Evolutionary conservation across 371 early-diverging fungal species (phyloP).

Genomic region (Apophysomyces trapeziformis): DNA sequence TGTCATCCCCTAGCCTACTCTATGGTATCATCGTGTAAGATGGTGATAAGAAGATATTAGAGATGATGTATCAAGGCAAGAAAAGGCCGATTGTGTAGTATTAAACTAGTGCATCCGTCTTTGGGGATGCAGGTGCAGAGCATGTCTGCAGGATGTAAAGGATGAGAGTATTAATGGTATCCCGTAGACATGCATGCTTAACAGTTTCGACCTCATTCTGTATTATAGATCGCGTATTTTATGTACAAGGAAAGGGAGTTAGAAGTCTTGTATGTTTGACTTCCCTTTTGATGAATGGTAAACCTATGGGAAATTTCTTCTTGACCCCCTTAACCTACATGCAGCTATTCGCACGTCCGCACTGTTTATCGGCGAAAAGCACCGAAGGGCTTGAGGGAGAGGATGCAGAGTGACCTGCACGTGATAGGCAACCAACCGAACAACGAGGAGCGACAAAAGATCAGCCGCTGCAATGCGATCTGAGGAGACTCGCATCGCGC

Average conservation of each 20-base stretch:
- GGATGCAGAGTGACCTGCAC: slow-evolving; percentile 8
- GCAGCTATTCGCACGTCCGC: slow-evolving; percentile 8
- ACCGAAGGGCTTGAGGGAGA: slow-evolving; percentile 8
- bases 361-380: slow-evolving; percentile 2
- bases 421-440: slow-evolving; percentile 3
- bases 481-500: slow-evolving; percentile 1
- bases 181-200: no score
- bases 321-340: slow-evolving; percentile 1
- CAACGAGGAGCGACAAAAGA: neutral
- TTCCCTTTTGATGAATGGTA: neutral
- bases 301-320: neutral
- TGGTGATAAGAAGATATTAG: no score
- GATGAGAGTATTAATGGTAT: no score
- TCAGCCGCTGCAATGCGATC: slow-evolving; percentile 9
- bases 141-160: no score
- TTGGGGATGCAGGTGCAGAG: no score
- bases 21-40: no score
- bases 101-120: no score
- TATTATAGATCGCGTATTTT: no score
- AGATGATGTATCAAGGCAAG: no score
- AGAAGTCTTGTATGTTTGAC: neutral
- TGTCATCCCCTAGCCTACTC: no score
- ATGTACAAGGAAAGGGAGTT: neutral
- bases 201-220: no score
- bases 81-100: no score